Evolutionary conservation across 768 basidiomycete genomes (phyloP).

Genomic region (Dentipellis fragilis): DNA sequence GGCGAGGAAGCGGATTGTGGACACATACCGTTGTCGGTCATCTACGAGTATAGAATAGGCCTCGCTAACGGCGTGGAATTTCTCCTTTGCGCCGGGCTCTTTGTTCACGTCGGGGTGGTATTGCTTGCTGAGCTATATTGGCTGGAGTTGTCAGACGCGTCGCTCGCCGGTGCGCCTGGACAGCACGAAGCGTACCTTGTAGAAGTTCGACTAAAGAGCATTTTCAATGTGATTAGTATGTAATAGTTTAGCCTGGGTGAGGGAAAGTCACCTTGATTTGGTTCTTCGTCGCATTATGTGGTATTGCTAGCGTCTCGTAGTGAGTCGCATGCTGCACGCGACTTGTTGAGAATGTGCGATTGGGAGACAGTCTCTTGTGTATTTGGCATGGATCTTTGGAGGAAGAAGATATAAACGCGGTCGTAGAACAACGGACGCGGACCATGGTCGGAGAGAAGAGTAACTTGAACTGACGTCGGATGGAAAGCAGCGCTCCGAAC

Average conservation of each 20-base stretch:
- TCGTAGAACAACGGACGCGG: background rate
- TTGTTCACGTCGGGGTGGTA: conserved; percentile 35
- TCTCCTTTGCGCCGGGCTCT: conserved; percentile 27
- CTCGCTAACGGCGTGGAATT: conserved; percentile 36
- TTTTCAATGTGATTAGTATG: too few relatives aligned
- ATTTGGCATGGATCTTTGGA: background rate
- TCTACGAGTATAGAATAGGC: conserved; percentile 36
- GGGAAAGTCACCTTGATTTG: conserved; percentile 25
- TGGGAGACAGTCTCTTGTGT: background rate
- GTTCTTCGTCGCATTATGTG: conserved; percentile 21
- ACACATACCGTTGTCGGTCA: conserved; percentile 32
- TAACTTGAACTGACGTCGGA: background rate
- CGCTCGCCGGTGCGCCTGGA: background rate
- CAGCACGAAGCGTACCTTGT: conserved; percentile 20
- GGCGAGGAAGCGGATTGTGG: background rate
- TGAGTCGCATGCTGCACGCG: conserved; percentile 13
- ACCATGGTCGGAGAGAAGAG: background rate
- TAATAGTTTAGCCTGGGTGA: background rate
- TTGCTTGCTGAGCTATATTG: conserved; percentile 34
- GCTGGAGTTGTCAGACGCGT: background rate
- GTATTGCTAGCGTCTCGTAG: conserved; percentile 26
- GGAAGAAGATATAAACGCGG: background rate
- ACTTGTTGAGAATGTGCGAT: conserved; percentile 1
- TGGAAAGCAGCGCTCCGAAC: background rate
- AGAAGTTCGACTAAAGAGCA: conserved; percentile 30